These are phyloP conservation scores for Xylariaceae sp. DNA, from an alignment of 2,329 filamentous ascomycete species.

Conservation along the genomic window DNA sequence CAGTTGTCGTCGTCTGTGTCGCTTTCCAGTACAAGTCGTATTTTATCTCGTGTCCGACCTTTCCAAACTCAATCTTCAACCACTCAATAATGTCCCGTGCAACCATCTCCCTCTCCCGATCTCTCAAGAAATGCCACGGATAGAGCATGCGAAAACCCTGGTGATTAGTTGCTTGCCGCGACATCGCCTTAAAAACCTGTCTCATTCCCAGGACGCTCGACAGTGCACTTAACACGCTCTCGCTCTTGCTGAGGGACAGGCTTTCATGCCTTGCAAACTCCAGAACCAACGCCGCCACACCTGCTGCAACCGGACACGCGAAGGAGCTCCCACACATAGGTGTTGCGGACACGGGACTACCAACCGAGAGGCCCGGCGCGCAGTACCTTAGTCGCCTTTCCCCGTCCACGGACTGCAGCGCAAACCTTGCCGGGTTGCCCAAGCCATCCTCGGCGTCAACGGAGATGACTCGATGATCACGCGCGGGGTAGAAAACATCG, in stretches of 20 bases:
- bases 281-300: conserved; percentile 6
- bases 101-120: background rate
- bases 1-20: too few species aligned
- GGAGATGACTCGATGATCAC: conserved; percentile 5
- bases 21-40: background rate
- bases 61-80: conserved; percentile 5
- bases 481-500: conserved; percentile 14
- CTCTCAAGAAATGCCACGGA: conserved; percentile 9
- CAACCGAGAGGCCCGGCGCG: conserved; percentile 7
- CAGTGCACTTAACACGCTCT: background rate
- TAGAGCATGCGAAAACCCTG: conserved; percentile 12
- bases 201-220: background rate
- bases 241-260: conserved; percentile 4
- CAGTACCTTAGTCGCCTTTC: background rate
- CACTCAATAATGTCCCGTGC: background rate
- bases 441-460: conserved; percentile 11
- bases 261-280: conserved; percentile 2
- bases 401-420: background rate
- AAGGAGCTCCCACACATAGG: conserved; percentile 15
- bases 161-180: conserved; percentile 1
- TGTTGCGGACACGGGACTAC: background rate
- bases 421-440: conserved; percentile 3
- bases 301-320: conserved; percentile 9
- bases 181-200: conserved; percentile 3
- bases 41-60: background rate